Evolutionary conservation across 345 rosid genomes (phyloP).

Genomic region (Clausena lansium): DNA sequence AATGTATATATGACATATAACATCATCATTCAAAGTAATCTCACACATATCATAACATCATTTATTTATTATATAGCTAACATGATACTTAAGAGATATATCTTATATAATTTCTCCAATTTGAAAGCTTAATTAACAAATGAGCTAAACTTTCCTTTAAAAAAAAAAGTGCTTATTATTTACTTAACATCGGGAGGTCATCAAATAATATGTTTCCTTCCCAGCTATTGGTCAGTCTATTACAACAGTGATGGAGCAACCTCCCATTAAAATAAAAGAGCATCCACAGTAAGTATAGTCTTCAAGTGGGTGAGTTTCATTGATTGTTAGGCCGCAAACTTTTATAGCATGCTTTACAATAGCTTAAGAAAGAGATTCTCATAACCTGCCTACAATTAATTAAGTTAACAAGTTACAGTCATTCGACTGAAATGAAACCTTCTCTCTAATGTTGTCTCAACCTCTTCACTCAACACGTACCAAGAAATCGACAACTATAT

Average conservation of each 20-base stretch:
- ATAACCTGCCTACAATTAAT: background rate
- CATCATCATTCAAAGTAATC: too few relatives aligned
- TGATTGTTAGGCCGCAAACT: background rate
- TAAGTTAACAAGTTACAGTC: background rate
- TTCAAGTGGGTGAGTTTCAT: background rate
- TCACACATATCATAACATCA: too few relatives aligned
- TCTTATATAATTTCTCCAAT: too few relatives aligned
- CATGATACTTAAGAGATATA: too few relatives aligned
- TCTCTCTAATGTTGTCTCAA: background rate
- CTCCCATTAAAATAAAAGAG: background rate
- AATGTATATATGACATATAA: too few relatives aligned
- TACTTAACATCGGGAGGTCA: background rate
- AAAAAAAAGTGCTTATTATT: background rate
- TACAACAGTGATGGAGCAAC: background rate
- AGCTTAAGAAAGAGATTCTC: background rate
- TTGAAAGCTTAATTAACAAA: background rate
- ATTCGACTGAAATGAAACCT: background rate
- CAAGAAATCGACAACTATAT: background rate
- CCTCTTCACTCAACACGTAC: conserved; percentile 10
- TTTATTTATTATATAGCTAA: too few relatives aligned
- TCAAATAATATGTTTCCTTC: background rate
- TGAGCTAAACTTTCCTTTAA: background rate
- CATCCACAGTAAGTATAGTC: background rate
- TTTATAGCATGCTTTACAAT: background rate
- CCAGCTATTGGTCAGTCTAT: too few relatives aligned